Evolutionary conservation across 2,329 filamentous ascomycete species (phyloP).

Genomic region (Botrytis hyacinthi): DNA sequence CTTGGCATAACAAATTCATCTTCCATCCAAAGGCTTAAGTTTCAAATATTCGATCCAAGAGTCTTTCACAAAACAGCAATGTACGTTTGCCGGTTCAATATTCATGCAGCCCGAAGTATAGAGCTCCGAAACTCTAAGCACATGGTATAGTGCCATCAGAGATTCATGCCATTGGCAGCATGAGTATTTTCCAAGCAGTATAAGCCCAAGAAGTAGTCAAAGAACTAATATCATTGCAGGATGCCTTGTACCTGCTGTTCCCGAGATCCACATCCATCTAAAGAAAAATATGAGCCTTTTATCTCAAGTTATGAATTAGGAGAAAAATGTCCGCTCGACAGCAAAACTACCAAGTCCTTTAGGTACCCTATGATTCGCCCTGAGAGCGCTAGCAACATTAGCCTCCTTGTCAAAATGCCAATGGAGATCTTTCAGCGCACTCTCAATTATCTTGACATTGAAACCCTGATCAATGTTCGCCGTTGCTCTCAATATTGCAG

Average conservation of each 20-base stretch:
- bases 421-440: slow-evolving; percentile 1
- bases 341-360: neutral
- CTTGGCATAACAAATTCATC: neutral
- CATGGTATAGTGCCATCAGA: too few species aligned
- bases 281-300: neutral
- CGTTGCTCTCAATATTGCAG: neutral
- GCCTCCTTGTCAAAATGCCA: neutral
- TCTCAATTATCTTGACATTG: slow-evolving; percentile 6
- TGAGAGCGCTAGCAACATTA: neutral
- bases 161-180: rapidly evolving
- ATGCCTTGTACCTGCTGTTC: slow-evolving; percentile 1
- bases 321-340: neutral
- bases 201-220: neutral
- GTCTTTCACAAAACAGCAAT: neutral
- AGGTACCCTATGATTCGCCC: neutral
- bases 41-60: neutral
- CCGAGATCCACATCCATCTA: neutral
- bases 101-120: neutral
- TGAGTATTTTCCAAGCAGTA: too few species aligned
- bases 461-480: neutral
- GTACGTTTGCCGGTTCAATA: neutral
- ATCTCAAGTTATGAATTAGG: neutral
- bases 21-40: neutral
- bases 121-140: neutral
- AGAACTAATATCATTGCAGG: neutral